phyloP scores from a whole-genome alignment of 163 green algal species.

The Volvox carteri region DNA sequence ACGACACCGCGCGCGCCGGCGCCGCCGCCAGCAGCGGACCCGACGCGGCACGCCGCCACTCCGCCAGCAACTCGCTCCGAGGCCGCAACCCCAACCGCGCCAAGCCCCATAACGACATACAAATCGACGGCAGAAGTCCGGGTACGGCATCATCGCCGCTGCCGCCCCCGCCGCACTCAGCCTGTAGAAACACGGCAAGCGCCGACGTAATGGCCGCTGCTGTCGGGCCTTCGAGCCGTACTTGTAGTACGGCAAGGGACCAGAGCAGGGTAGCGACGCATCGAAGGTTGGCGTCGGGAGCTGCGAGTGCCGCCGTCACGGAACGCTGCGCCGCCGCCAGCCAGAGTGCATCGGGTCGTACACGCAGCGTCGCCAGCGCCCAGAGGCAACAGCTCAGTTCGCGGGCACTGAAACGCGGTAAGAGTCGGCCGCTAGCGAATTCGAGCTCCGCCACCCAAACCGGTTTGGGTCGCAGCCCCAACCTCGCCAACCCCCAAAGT shows the following conservation, averaged over 20 bases:
- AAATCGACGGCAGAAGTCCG: neutral
- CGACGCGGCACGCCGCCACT: conserved; percentile 13
- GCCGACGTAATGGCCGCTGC: neutral
- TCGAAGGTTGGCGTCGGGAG: neutral
- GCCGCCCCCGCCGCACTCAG: neutral
- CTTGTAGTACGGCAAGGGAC: conserved; percentile 14
- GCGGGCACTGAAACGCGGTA: conserved; percentile 27
- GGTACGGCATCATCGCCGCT: too few relatives aligned
- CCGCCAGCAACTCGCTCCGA: neutral
- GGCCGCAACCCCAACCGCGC: conserved; percentile 21
- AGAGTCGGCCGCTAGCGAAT: neutral
- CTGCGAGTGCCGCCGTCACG: neutral
- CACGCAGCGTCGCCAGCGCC: conserved; percentile 55
- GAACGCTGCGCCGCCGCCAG: conserved; percentile 25
- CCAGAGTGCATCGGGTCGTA: conserved; percentile 53
- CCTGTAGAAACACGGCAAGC: neutral
- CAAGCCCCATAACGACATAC: conserved; percentile 27
- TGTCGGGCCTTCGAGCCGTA: neutral
- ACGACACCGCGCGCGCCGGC: neutral
- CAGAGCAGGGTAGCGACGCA: conserved; percentile 31
- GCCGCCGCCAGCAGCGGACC: neutral
- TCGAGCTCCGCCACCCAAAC: conserved; percentile 48
- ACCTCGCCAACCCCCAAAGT: conserved; percentile 45
- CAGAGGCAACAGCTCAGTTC: conserved; percentile 58
- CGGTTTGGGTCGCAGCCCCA: conserved; percentile 23